These are phyloP conservation scores for Xeromyces bisporus DNA, from an alignment of 495 filamentous ascomycete genomes.

Conservation along the genomic window DNA sequence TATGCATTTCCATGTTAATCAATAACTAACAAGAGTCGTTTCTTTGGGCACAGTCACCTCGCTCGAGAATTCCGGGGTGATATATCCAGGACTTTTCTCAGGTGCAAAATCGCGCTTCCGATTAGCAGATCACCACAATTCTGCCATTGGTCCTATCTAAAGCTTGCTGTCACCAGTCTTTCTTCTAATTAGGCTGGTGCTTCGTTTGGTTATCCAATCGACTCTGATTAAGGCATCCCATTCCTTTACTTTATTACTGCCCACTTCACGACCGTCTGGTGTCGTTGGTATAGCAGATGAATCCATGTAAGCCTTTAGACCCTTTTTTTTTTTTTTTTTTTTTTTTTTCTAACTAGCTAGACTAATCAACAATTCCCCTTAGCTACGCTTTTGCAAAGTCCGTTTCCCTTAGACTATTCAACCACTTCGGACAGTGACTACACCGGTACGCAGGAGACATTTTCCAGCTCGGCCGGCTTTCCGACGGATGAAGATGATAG, in stretches of 20 bases:
- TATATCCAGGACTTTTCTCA: neutral
- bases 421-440: conserved; percentile 27
- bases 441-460: conserved; percentile 16
- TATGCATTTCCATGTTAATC: too few relatives aligned
- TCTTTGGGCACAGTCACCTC: too few relatives aligned
- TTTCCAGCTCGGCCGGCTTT: conserved; percentile 18
- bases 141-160: neutral
- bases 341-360: conserved; percentile 2
- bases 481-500: conserved; percentile 26
- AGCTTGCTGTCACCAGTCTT: neutral
- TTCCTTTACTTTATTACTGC: too few relatives aligned
- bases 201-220: too few relatives aligned
- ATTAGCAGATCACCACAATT: neutral
- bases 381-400: conserved; percentile 21
- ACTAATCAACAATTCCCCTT: conserved; percentile 1
- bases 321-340: conserved; percentile 2
- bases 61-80: too few relatives aligned
- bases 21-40: too few relatives aligned
- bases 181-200: too few relatives aligned
- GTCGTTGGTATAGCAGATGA: neutral
- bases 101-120: neutral
- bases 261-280: neutral
- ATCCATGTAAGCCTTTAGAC: conserved; percentile 2
- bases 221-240: too few relatives aligned
- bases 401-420: conserved; percentile 23